These are phyloP conservation scores for Chromera velia DNA, from an alignment of 73 alveolate species.

Conservation along the genomic window DNA sequence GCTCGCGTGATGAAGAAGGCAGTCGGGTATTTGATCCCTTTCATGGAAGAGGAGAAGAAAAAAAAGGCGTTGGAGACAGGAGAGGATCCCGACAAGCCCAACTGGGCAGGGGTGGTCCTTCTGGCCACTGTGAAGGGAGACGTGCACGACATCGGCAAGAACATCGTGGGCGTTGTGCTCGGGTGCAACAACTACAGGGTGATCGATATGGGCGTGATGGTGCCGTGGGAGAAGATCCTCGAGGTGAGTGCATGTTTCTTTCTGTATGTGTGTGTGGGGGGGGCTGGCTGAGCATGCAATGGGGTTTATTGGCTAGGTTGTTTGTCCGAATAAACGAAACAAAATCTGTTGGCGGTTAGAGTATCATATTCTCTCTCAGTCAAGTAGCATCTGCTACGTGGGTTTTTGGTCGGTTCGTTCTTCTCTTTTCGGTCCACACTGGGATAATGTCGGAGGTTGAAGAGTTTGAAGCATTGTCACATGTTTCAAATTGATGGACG, in stretches of 20 bases:
- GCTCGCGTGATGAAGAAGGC: slow-evolving; percentile 84
- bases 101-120: slow-evolving; percentile 44
- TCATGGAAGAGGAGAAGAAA: slow-evolving; percentile 59
- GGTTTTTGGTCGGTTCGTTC: too few relatives aligned
- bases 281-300: too few relatives aligned
- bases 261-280: too few relatives aligned
- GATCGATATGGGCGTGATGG: slow-evolving; percentile 78
- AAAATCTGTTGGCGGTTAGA: too few relatives aligned
- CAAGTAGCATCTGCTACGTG: too few relatives aligned
- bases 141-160: slow-evolving; percentile 83
- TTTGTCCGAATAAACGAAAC: too few relatives aligned
- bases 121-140: slow-evolving; percentile 83
- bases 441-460: too few relatives aligned
- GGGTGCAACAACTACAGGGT: slow-evolving; percentile 75
- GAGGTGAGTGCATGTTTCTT: not conserved
- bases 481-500: too few relatives aligned
- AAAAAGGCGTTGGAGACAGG: slow-evolving; percentile 30
- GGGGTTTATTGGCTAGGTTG: too few relatives aligned
- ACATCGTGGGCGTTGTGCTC: slow-evolving; percentile 78
- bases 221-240: slow-evolving; percentile 49
- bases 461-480: too few relatives aligned
- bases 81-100: slow-evolving; percentile 39
- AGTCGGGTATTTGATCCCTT: slow-evolving; percentile 70
- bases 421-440: too few relatives aligned
- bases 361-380: too few relatives aligned